phyloP scores from a whole-genome alignment of 2,329 filamentous ascomycete genomes.

The Plectosphaerella sp. region DNA sequence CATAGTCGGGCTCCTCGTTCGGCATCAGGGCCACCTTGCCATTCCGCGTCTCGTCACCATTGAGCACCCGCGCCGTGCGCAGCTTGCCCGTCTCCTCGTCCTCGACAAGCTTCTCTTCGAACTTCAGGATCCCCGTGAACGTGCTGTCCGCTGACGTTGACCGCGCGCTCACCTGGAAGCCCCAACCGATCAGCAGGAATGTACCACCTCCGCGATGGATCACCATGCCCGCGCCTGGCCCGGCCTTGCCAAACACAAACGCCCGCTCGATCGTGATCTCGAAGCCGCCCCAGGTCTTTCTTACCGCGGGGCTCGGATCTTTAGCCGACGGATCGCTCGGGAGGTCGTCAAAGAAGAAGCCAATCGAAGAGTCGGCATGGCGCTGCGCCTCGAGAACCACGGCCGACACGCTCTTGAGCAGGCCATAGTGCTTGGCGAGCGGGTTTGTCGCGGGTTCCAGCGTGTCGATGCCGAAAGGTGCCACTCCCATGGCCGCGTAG shows the following conservation, averaged over 20 bases:
- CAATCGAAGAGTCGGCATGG: conserved; percentile 21
- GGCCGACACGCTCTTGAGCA: conserved; percentile 15
- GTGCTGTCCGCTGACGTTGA: conserved; percentile 11
- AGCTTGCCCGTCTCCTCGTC: conserved; percentile 19
- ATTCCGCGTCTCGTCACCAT: conserved; percentile 27
- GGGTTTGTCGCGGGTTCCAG: conserved; percentile 14
- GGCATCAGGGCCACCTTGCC: conserved; percentile 43
- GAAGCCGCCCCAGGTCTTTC: conserved; percentile 13
- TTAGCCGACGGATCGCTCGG: not conserved
- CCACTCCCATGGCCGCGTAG: conserved; percentile 22
- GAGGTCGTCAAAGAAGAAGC: conserved; percentile 24
- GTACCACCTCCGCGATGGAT: conserved; percentile 16
- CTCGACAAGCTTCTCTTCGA: conserved; percentile 22
- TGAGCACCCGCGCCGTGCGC: conserved; percentile 17
- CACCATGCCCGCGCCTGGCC: conserved; percentile 20
- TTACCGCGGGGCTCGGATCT: conserved; percentile 13
- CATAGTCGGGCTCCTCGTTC: conserved; percentile 47
- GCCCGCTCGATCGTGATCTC: conserved; percentile 22
- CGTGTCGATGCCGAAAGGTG: conserved; percentile 28
- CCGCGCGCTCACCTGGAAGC: conserved; percentile 17
- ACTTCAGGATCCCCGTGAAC: conserved; percentile 18
- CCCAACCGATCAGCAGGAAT: conserved; percentile 20
- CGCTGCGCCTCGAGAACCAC: conserved; percentile 28
- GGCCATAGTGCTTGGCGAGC: conserved; percentile 30
- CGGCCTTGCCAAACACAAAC: conserved; percentile 25